Conservation (phyloP, 345 rosid species). For the Cardamine chenopodiifolia region DNA sequence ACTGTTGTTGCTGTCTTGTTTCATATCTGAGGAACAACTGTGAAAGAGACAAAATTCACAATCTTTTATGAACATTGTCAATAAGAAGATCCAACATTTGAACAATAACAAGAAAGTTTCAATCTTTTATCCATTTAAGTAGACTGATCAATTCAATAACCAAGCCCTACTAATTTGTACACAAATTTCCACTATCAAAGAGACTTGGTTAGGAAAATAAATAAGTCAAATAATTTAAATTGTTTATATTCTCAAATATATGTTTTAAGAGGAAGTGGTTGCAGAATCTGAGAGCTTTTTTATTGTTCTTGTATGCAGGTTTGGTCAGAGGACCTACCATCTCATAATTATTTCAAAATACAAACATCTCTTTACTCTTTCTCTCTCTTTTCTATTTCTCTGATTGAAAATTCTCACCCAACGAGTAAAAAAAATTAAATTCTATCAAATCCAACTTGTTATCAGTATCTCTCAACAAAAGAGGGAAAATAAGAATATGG, state of each 20-base stretch:
- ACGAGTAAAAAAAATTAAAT: slow-evolving; percentile 33
- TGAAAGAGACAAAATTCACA: slow-evolving; percentile 13
- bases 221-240: slow-evolving; percentile 3
- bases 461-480: slow-evolving; percentile 39
- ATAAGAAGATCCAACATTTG: background rate
- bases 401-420: slow-evolving; percentile 41
- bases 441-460: slow-evolving; percentile 43
- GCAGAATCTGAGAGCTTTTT: slow-evolving; percentile 38
- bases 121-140: background rate
- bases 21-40: slow-evolving; percentile 53
- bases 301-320: slow-evolving; percentile 37
- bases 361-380: background rate
- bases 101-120: slow-evolving; percentile 3
- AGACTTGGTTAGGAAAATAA: background rate
- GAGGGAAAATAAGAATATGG: slow-evolving; percentile 28
- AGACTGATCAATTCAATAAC: background rate
- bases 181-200: background rate
- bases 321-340: slow-evolving; percentile 45
- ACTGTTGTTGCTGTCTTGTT: slow-evolving; percentile 37
- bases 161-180: background rate
- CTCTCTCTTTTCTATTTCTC: slow-evolving; percentile 21
- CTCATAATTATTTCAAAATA: slow-evolving; percentile 29
- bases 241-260: slow-evolving; percentile 16
- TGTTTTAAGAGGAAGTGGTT: slow-evolving; percentile 51
- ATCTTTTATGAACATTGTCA: slow-evolving; percentile 6